Conservation (phyloP, 2,329 filamentous ascomycete genomes). For the Diaporthe citriasiana region DNA sequence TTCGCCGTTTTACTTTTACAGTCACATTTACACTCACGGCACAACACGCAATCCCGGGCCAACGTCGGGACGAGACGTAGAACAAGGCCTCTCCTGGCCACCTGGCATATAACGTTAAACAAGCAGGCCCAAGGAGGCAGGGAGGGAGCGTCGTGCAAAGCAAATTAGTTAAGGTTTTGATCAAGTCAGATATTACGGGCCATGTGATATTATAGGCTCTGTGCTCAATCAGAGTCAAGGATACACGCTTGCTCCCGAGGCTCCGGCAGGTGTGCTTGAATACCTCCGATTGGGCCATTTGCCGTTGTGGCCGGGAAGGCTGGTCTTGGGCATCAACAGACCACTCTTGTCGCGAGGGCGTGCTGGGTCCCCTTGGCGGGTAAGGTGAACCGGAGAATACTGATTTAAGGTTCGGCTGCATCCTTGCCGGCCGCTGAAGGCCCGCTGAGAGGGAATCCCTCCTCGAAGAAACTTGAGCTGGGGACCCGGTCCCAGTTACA, state of each 20-base stretch:
- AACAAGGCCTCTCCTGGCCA: slow-evolving; percentile 1
- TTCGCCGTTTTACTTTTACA: background rate
- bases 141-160: background rate
- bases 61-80: background rate
- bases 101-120: background rate
- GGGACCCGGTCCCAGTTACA: background rate
- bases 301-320: background rate
- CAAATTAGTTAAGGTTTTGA: slow-evolving; percentile 15
- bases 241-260: slow-evolving; percentile 17
- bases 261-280: background rate
- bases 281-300: background rate
- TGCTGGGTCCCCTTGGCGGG: background rate
- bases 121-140: background rate
- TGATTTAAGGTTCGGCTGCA: background rate
- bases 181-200: slow-evolving; percentile 12
- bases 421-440: slow-evolving; percentile 1
- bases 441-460: slow-evolving; percentile 1
- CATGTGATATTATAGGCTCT: slow-evolving; percentile 15
- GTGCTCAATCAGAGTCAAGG: background rate
- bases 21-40: background rate
- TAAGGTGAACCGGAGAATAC: slow-evolving; percentile 19
- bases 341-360: background rate
- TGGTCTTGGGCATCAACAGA: slow-evolving; percentile 13
- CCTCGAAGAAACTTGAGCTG: background rate
- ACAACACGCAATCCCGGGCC: slow-evolving; percentile 1